Evolutionary conservation across 2,329 filamentous ascomycete species (phyloP).

Genomic region (Paradendryphiella salina): DNA sequence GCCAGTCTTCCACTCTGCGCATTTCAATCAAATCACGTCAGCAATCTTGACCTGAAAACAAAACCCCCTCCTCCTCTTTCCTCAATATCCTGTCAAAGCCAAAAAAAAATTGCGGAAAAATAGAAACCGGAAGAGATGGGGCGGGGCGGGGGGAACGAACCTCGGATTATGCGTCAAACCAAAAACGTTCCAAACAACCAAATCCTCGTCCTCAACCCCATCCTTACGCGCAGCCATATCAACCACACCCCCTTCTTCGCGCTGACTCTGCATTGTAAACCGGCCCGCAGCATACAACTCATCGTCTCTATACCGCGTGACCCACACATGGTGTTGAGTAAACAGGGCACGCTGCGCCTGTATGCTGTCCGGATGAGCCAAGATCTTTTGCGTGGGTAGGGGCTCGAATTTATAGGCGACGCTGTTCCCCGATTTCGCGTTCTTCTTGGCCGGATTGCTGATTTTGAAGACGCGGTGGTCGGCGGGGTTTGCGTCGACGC

Average conservation of each 20-base stretch:
- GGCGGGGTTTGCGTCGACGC: slow-evolving; percentile 58
- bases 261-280: slow-evolving; percentile 53
- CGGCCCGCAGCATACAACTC: slow-evolving; percentile 56
- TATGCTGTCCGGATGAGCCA: slow-evolving; percentile 52
- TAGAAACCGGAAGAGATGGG: neutral
- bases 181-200: slow-evolving; percentile 57
- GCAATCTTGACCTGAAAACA: too few species aligned
- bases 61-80: too few species aligned
- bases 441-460: slow-evolving; percentile 53
- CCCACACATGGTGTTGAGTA: slow-evolving; percentile 58
- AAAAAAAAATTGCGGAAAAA: neutral
- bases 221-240: slow-evolving; percentile 52
- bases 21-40: neutral
- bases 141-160: slow-evolving; percentile 6
- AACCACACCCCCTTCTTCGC: slow-evolving; percentile 51
- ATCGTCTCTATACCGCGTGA: slow-evolving; percentile 57
- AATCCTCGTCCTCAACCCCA: slow-evolving; percentile 50
- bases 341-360: slow-evolving; percentile 55
- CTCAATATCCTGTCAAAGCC: neutral
- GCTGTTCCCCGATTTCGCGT: slow-evolving; percentile 51
- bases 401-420: slow-evolving; percentile 56
- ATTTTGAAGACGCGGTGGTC: slow-evolving; percentile 61
- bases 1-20: slow-evolving; percentile 52
- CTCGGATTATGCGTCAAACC: slow-evolving; percentile 57
- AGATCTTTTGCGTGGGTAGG: slow-evolving; percentile 54